A percentile compares a stretch with the other conserved stretches of the same genome.
Evolutionary conservation across 768 basidiomycete species (phyloP).

Genomic region (Tephrocybe sp.): DNA sequence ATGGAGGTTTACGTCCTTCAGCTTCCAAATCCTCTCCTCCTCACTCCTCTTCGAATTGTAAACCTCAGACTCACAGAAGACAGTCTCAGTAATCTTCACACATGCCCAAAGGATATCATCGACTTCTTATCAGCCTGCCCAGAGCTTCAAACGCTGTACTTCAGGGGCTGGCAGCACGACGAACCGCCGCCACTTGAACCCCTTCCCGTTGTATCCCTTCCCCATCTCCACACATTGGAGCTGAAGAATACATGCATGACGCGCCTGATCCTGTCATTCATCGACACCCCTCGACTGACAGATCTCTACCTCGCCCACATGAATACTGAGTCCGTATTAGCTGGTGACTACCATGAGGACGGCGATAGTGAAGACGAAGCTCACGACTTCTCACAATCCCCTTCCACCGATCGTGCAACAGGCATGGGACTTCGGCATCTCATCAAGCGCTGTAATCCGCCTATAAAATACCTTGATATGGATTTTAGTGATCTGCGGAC

Average conservation of each 20-base stretch:
- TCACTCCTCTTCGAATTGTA: constrained; percentile 55
- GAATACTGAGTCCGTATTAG: constrained; percentile 59
- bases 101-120: constrained; percentile 51
- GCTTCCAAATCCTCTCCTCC: constrained; percentile 45
- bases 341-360: constrained; percentile 40
- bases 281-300: constrained; percentile 59
- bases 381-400: constrained; percentile 72
- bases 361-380: constrained; percentile 80
- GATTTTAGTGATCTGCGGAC: constrained; percentile 83
- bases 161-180: constrained; percentile 54
- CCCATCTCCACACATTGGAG: constrained; percentile 55
- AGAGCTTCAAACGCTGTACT: constrained; percentile 55
- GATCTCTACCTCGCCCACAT: constrained; percentile 65
- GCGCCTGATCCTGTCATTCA: constrained; percentile 61
- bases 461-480: constrained; percentile 69
- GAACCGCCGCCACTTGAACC: constrained; percentile 29
- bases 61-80: constrained; percentile 58
- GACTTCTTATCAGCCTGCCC: constrained; percentile 63
- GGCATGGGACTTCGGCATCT: constrained; percentile 78
- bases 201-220: constrained; percentile 51
- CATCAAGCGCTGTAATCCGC: constrained; percentile 59
- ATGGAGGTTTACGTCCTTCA: constrained; percentile 50
- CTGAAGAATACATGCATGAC: constrained; percentile 61
- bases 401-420: constrained; percentile 74
- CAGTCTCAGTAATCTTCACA: constrained; percentile 33